Evolutionary conservation across 202 grass and related monocot species (phyloP).

Genomic region (Elaeis oleifera): DNA sequence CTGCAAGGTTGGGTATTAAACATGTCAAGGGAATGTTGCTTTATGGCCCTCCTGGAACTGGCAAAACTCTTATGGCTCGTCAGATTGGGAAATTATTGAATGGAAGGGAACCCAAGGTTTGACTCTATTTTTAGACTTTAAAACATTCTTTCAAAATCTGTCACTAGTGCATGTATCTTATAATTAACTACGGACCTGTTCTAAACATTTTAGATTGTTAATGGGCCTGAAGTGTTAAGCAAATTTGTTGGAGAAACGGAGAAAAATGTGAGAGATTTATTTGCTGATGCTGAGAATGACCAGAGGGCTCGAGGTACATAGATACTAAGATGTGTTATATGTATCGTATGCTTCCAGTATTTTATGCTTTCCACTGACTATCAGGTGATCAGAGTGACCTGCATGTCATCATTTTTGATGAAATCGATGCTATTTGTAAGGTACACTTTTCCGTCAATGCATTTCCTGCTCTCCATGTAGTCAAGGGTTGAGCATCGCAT

Average conservation of each 20-base stretch:
- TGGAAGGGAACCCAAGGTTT: conserved; percentile 89
- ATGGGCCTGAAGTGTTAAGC: conserved; percentile 96
- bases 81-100: conserved; percentile 98
- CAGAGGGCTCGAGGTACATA: conserved; percentile 49
- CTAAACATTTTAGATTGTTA: conserved; percentile 38
- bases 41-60: conserved; percentile 93
- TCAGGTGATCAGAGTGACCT: conserved; percentile 48
- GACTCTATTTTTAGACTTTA: conserved; percentile 1
- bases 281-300: conserved; percentile 95
- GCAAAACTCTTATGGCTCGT: conserved; percentile 97
- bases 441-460: conserved; percentile 15
- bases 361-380: not conserved
- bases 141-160: not conserved
- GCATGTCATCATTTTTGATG: conserved; percentile 58
- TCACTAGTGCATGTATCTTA: not conserved
- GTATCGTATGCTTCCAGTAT: not conserved
- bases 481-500: no score
- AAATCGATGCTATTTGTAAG: conserved; percentile 99
- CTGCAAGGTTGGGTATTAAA: conserved; percentile 75
- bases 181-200: no score
- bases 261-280: conserved; percentile 99
- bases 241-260: conserved; percentile 99
- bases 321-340: not conserved
- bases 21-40: conserved; percentile 97
- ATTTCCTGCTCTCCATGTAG: no score